Conservation (phyloP, 2,329 filamentous ascomycete species). For the Arthrinium phaeospermum region DNA sequence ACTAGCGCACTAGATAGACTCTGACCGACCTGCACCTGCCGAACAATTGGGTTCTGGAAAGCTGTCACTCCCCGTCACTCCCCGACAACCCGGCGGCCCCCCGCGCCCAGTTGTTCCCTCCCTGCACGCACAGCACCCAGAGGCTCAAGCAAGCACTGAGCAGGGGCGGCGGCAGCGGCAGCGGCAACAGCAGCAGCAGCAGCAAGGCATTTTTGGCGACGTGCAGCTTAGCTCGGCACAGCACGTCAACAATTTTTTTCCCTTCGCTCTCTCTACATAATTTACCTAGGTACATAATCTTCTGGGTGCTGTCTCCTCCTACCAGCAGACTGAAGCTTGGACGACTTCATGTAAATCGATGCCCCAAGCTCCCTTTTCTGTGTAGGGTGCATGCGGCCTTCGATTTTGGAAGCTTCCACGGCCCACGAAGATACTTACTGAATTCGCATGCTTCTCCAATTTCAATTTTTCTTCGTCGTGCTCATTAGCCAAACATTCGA, state of each 20-base stretch:
- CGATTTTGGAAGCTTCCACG: neutral
- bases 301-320: neutral
- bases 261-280: neutral
- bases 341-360: neutral
- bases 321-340: neutral
- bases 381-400: neutral
- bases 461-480: neutral
- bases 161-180: no score
- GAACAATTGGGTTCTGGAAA: neutral
- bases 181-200: no score
- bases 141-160: neutral
- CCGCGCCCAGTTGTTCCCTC: neutral
- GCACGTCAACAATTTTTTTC: neutral
- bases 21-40: neutral
- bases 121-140: neutral
- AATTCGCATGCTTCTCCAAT: neutral
- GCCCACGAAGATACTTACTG: neutral
- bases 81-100: neutral
- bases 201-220: neutral
- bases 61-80: neutral
- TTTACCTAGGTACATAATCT: neutral
- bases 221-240: neutral
- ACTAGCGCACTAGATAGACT: neutral
- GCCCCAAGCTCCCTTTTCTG: neutral
- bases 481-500: slow-evolving; percentile 15